These are phyloP conservation scores for Scytalidium lignicola DNA, from an alignment of 2,329 filamentous ascomycete genomes.

Conservation along the genomic window DNA sequence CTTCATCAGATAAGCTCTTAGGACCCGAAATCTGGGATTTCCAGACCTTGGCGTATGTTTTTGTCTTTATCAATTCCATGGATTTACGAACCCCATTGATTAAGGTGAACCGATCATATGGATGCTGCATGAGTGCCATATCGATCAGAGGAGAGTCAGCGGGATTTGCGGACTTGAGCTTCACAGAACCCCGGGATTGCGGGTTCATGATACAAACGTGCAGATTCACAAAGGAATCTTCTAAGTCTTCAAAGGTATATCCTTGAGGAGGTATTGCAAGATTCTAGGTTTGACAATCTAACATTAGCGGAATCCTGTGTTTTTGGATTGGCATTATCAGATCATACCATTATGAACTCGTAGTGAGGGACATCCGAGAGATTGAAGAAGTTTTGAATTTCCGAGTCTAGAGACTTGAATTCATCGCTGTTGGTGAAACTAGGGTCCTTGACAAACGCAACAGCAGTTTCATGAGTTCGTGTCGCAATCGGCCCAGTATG, in stretches of 20 bases:
- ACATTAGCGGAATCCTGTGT: too few relatives aligned
- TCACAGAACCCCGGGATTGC: slow-evolving; percentile 46
- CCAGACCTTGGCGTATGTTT: slow-evolving; percentile 39
- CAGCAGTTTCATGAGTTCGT: slow-evolving; percentile 32
- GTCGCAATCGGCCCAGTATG: slow-evolving; percentile 36
- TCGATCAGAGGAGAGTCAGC: slow-evolving; percentile 46
- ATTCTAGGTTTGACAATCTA: too few relatives aligned
- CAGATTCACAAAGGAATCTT: slow-evolving; percentile 37
- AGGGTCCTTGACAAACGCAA: slow-evolving; percentile 41
- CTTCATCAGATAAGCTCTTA: slow-evolving; percentile 44
- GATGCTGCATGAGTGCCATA: slow-evolving; percentile 45
- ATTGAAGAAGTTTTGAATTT: slow-evolving; percentile 38
- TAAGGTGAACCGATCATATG: slow-evolving; percentile 47
- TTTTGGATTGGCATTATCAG: too few relatives aligned
- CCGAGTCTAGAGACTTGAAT: slow-evolving; percentile 42
- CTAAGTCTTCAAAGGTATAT: background rate
- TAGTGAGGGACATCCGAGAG: slow-evolving; percentile 50
- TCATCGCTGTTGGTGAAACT: slow-evolving; percentile 36
- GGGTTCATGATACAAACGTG: slow-evolving; percentile 47
- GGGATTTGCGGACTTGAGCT: slow-evolving; percentile 47
- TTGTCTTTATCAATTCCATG: slow-evolving; percentile 36
- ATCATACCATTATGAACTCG: slow-evolving; percentile 41
- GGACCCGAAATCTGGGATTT: slow-evolving; percentile 38
- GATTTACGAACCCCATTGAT: slow-evolving; percentile 44
- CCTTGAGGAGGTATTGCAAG: background rate